These are phyloP conservation scores for Talaromyces sp. DNA, from an alignment of 2,329 filamentous ascomycete genomes.

Conservation along the genomic window DNA sequence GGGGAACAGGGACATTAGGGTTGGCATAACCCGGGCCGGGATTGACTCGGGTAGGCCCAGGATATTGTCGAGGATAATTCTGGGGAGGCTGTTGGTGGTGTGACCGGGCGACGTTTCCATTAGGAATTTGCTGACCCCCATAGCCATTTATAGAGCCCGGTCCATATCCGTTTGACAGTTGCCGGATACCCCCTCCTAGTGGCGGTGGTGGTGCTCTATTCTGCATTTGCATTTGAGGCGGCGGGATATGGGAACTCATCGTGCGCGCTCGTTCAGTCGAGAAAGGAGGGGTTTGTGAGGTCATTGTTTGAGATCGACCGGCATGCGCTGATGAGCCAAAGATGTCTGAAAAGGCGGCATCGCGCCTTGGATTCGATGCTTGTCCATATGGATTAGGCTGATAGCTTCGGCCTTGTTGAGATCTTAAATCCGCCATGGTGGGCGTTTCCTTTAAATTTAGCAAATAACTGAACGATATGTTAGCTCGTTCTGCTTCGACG, in stretches of 20 bases:
- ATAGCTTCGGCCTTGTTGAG: slow-evolving; percentile 60
- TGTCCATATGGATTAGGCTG: slow-evolving; percentile 52
- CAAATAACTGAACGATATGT: neutral
- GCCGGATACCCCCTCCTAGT: slow-evolving; percentile 33
- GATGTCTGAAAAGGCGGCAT: slow-evolving; percentile 94
- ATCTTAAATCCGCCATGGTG: slow-evolving; percentile 60
- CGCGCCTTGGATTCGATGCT: slow-evolving; percentile 61
- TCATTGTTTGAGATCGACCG: slow-evolving; percentile 94
- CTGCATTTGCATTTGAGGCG: slow-evolving; percentile 45
- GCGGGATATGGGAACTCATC: slow-evolving; percentile 58
- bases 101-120: slow-evolving; percentile 10
- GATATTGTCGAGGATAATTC: slow-evolving; percentile 62
- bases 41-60: slow-evolving; percentile 67
- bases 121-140: slow-evolving; percentile 30
- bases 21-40: slow-evolving; percentile 57
- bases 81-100: slow-evolving; percentile 38
- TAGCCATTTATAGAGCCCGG: slow-evolving; percentile 39
- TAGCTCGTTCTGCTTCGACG: neutral
- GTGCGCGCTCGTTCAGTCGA: slow-evolving; percentile 72
- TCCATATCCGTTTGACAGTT: slow-evolving; percentile 44
- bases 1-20: slow-evolving; percentile 48
- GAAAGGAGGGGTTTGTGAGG: slow-evolving; percentile 64
- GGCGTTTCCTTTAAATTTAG: slow-evolving; percentile 1
- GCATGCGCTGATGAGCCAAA: slow-evolving; percentile 83
- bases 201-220: slow-evolving; percentile 38